Evolutionary conservation across 495 filamentous ascomycete species (phyloP).

Genomic region (Pseudevernia furfuracea): DNA sequence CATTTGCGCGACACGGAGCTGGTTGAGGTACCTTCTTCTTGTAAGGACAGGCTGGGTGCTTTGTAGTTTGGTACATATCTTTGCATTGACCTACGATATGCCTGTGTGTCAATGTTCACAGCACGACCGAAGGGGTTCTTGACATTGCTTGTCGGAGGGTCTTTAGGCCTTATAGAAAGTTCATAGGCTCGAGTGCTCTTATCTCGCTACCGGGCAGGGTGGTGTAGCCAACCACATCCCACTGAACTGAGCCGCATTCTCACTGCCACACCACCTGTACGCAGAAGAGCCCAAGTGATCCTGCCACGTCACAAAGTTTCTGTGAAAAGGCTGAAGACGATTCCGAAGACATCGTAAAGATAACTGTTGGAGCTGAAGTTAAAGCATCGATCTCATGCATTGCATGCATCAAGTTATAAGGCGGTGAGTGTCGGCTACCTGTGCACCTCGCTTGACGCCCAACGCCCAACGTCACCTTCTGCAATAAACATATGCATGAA

Average conservation of each 20-base stretch:
- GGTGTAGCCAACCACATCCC: not conserved
- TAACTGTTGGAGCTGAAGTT: not conserved
- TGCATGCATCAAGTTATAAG: not conserved
- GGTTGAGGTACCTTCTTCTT: not conserved
- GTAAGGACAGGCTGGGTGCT: not conserved
- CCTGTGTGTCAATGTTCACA: not conserved
- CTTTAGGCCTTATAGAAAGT: not conserved
- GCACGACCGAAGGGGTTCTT: not conserved
- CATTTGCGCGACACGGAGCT: not conserved
- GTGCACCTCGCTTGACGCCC: not conserved
- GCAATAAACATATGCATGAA: not conserved
- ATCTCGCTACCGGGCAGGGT: not conserved
- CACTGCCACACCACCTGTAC: not conserved
- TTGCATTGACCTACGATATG: not conserved
- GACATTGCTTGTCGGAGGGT: not conserved
- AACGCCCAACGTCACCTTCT: not conserved
- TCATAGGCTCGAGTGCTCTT: not conserved
- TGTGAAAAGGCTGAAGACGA: not conserved
- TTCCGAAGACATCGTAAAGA: not conserved
- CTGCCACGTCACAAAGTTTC: not conserved
- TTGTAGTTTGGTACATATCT: slow-evolving; percentile 1
- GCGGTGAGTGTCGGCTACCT: not conserved
- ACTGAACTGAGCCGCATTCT: not conserved
- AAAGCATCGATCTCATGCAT: not conserved
- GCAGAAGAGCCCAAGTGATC: not conserved